Base-by-base conservation (phyloP, 169 alveolate species). In the Blepharisma undulans region DNA sequence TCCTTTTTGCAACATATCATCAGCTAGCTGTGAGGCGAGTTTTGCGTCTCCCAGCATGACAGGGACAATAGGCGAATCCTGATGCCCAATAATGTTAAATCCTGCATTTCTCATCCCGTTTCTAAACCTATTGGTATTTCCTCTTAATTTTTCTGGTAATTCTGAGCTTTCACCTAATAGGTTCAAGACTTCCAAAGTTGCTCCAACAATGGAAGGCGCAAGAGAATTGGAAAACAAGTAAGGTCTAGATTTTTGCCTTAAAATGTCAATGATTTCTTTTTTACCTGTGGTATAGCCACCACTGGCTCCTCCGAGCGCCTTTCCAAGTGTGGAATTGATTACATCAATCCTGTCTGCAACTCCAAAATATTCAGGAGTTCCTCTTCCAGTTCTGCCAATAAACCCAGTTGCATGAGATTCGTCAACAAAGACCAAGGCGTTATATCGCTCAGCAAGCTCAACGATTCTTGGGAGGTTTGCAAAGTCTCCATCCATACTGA, bases 401-500 rank as follows among this genome's bases (percentile, higher is more conserved):
- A 93, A 90, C 14, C 96, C 97, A 22, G 96, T 81, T 0, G 96
- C 96, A 89, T 95, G 97, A 84, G 91, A 72, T 29, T 95, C 97
- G 81, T 95, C 97, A 14, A 93, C 96, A 76, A 92, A 90, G 1
- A 94, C 91, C 71, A 89, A 76, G 29, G 97, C 95, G 72, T 93
- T 85, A 76, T 92, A 94, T 85, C 87, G 90, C 72, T 87, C 77
- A 30, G 96, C 96, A 6, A 95, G 92, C 5, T 80, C 90, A 21
- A 86, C 95, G 30, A 93, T 92, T 72, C 92, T 71, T 32, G 88
- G 92, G 21, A 95, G 94, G n/a, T 94, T 94, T 2, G 97, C 97
- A 21, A 95, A 92, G 59, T 95, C 96, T 32, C 97, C 97, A 87
- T 92, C 95, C 97, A 95, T 95, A 4, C 96, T 92, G 93, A 93